Evolutionary conservation across 2,329 filamentous ascomycete genomes (phyloP), one percentile per base, ranked within the genome.

Genomic region (Monascus ruber): DNA sequence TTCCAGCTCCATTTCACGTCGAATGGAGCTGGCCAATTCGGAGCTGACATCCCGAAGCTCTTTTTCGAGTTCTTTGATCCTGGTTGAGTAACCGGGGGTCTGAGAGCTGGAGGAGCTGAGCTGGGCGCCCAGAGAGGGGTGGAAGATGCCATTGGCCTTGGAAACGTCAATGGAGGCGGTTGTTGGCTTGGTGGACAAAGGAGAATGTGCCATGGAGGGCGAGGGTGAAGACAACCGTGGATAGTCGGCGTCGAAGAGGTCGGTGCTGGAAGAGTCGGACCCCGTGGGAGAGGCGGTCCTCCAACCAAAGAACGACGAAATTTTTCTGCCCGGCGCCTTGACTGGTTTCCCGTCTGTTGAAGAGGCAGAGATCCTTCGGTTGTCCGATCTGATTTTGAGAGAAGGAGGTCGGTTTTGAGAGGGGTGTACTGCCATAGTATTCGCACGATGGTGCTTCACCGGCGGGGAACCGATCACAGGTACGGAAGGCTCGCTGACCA

Each of bases 1-100:
- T 62, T 98, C 91, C 27, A 98, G 66, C 51, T 98, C 91, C 76
- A 98, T 89, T 68, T 98, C 91, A 44, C 91, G 79, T 52, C 85
- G 79, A 55, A 98, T 96, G 26, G 91, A 96, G 49, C 80, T 76
- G 28, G 91, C 91, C 59, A 98, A 71, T 71, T 98, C 91, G 43
- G 81, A 76, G 68, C 86, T 94, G 65, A 98, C 89, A 62, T 89
- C 84, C 52, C 85, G 85, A 49, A 98, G 65, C 70, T 98, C 91
- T 59, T 87, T 83, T 69, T 98, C 91, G 70, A 98, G 81, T 59
- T 94, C 86, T 59, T 86, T 79, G 54, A 94, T 74, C 60, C 87
- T 59, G 50, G 72, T 48, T 72, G 67, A 51, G 61, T 72, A 54
- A 56, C 66, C 51, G 54, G 63, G 40, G 54, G 66, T 52, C 60